Conservation (phyloP, 768 basidiomycete genomes). For the Mycena floridula region DNA sequence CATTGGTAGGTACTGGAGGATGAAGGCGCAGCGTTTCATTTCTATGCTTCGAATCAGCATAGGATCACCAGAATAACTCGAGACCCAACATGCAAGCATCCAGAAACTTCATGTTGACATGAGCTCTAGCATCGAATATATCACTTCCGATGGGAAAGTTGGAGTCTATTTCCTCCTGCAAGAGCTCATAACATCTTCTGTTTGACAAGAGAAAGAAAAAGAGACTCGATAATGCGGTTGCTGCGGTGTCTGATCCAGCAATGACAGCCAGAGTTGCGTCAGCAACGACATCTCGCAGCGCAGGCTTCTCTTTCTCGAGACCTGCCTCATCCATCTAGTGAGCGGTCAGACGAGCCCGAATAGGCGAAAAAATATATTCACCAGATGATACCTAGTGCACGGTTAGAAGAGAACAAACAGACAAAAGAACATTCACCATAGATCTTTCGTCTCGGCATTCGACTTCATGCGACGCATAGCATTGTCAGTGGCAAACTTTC, state of each 20-base stretch:
- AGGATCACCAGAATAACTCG: conserved; percentile 8
- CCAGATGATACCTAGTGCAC: conserved; percentile 45
- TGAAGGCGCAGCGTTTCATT: conserved; percentile 32
- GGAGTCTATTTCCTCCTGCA: conserved; percentile 22
- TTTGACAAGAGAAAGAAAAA: conserved; percentile 22
- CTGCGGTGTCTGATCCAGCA: conserved; percentile 13
- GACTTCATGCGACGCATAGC: conserved; percentile 13
- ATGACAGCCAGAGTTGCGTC: conserved; percentile 4
- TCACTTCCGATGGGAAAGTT: conserved; percentile 7
- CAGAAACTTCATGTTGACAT: neutral
- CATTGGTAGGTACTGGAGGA: conserved; percentile 28
- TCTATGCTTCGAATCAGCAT: conserved; percentile 10
- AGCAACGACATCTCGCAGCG: conserved; percentile 7
- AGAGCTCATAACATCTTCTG: conserved; percentile 14
- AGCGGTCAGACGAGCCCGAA: neutral
- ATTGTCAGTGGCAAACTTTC: conserved; percentile 18
- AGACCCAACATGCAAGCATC: conserved; percentile 7
- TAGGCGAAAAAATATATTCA: conserved; percentile 14
- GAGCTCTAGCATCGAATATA: conserved; percentile 14
- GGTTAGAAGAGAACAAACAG: too few relatives aligned
- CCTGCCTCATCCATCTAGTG: conserved; percentile 19
- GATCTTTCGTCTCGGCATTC: conserved; percentile 19
- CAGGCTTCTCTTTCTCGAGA: conserved; percentile 15
- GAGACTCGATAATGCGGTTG: conserved; percentile 18
- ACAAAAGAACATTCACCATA: too few relatives aligned